Evolutionary conservation across 495 filamentous ascomycete genomes (phyloP).

Genomic region (Monascus purpureus): DNA sequence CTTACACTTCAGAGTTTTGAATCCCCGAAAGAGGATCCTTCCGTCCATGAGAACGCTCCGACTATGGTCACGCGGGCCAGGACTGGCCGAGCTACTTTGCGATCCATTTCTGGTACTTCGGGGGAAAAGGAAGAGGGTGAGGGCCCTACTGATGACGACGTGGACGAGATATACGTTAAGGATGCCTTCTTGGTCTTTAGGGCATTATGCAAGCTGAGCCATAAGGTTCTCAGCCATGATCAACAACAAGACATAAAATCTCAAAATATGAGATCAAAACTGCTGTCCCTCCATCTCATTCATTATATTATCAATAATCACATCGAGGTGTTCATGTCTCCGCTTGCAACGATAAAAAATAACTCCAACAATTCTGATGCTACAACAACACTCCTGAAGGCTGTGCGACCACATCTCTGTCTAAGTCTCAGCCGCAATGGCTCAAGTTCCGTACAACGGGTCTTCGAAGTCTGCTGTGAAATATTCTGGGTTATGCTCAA

Average conservation of each 20-base stretch:
- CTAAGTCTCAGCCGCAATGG: slow-evolving; percentile 89
- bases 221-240: slow-evolving; percentile 74
- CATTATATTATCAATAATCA: slow-evolving; percentile 91
- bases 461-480: slow-evolving; percentile 93
- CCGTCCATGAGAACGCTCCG: slow-evolving; percentile 75
- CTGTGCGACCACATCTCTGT: slow-evolving; percentile 90
- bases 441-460: slow-evolving; percentile 73
- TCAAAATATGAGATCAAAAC: slow-evolving; percentile 92
- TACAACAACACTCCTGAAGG: slow-evolving; percentile 85
- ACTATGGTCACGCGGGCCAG: slow-evolving; percentile 84
- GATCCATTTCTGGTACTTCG: slow-evolving; percentile 37
- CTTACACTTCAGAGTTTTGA: slow-evolving; percentile 94
- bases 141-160: slow-evolving; percentile 62
- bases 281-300: slow-evolving; percentile 87
- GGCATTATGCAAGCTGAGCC: slow-evolving; percentile 93
- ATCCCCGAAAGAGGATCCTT: slow-evolving; percentile 84
- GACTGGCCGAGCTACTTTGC: slow-evolving; percentile 31
- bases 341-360: slow-evolving; percentile 76
- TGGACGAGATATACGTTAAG: slow-evolving; percentile 91
- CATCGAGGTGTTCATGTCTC: slow-evolving; percentile 72
- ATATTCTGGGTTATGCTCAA: slow-evolving; percentile 97
- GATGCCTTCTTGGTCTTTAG: slow-evolving; percentile 96
- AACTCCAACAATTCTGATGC: slow-evolving; percentile 73
- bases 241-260: slow-evolving; percentile 86
- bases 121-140: slow-evolving; percentile 37